phyloP scores from a whole-genome alignment of 2,329 filamentous ascomycete species.

The Parastagonospora nodorum region DNA sequence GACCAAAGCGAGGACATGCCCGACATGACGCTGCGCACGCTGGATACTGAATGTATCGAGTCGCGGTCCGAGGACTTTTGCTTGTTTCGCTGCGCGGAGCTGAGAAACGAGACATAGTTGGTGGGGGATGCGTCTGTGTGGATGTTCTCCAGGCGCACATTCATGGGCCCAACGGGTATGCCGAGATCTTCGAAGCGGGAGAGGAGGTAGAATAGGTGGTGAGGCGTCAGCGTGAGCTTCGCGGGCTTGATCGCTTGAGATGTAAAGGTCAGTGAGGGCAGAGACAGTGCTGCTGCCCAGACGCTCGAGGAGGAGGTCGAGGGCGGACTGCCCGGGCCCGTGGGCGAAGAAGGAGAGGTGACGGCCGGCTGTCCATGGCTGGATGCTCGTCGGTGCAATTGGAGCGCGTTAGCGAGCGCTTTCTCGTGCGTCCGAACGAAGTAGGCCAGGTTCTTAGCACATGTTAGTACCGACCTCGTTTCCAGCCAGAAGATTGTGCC shows the following conservation, averaged over 20 bases:
- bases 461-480: conserved; percentile 34
- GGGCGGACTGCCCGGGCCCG: conserved; percentile 50
- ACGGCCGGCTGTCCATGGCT: conserved; percentile 64
- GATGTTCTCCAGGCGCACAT: conserved; percentile 90
- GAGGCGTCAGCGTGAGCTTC: conserved; percentile 89
- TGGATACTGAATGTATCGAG: conserved; percentile 94
- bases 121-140: conserved; percentile 84
- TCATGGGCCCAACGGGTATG: conserved; percentile 93
- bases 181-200: conserved; percentile 92
- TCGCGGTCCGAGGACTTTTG: conserved; percentile 81
- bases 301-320: conserved; percentile 67
- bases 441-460: conserved; percentile 80
- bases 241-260: conserved; percentile 86
- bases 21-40: conserved; percentile 96
- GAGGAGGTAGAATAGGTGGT: conserved; percentile 95
- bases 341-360: conserved; percentile 46
- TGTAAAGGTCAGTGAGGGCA: conserved; percentile 82
- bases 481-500: neutral
- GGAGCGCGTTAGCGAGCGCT: conserved; percentile 91
- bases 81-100: conserved; percentile 79
- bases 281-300: conserved; percentile 82
- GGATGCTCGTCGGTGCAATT: conserved; percentile 75
- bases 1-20: conserved; percentile 94
- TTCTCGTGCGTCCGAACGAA: conserved; percentile 98
- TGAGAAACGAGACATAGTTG: conserved; percentile 95